These are phyloP conservation scores for Fusarium sp. DNA, from an alignment of 2,329 filamentous ascomycete genomes.

Conservation along the genomic window DNA sequence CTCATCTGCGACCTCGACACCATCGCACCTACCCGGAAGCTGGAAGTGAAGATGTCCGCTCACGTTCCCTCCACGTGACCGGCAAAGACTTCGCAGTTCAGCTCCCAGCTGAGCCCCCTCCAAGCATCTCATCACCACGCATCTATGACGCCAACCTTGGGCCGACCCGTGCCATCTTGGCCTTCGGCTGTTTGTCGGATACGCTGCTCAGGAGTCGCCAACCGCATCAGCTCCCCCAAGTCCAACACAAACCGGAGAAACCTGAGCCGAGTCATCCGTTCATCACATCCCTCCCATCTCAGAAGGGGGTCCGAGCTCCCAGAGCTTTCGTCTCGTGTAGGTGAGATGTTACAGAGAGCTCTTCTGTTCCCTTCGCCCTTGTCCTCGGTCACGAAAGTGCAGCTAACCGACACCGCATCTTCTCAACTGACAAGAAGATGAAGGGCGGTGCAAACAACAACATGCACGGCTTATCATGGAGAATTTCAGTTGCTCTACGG, in stretches of 20 bases:
- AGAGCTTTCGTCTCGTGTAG: slow-evolving; percentile 12
- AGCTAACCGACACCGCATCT: not conserved
- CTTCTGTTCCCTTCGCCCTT: slow-evolving; percentile 34
- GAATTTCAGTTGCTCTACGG: not conserved
- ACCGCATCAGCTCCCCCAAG: slow-evolving; percentile 11
- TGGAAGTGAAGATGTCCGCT: not conserved
- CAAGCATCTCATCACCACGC: slow-evolving; percentile 24
- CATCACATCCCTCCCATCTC: not conserved
- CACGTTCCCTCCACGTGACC: not conserved
- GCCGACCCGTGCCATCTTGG: slow-evolving; percentile 7
- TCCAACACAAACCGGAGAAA: slow-evolving; percentile 29
- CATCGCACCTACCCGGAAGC: not conserved
- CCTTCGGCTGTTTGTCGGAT: slow-evolving; percentile 10
- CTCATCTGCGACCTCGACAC: not conserved
- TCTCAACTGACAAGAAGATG: slow-evolving; percentile 12
- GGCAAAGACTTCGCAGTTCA: not conserved
- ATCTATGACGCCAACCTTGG: slow-evolving; percentile 33
- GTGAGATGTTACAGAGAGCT: slow-evolving; percentile 36
- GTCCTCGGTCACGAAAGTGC: slow-evolving; percentile 8
- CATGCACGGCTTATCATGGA: not conserved
- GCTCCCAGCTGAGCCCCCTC: slow-evolving; percentile 4
- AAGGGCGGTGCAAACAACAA: not conserved
- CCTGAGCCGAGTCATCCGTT: slow-evolving; percentile 22
- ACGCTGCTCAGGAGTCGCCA: not conserved
- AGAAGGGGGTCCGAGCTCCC: slow-evolving; percentile 24